phyloP scores from a whole-genome alignment of 176 grass and related monocot species.

The Triticum timopheevii region DNA sequence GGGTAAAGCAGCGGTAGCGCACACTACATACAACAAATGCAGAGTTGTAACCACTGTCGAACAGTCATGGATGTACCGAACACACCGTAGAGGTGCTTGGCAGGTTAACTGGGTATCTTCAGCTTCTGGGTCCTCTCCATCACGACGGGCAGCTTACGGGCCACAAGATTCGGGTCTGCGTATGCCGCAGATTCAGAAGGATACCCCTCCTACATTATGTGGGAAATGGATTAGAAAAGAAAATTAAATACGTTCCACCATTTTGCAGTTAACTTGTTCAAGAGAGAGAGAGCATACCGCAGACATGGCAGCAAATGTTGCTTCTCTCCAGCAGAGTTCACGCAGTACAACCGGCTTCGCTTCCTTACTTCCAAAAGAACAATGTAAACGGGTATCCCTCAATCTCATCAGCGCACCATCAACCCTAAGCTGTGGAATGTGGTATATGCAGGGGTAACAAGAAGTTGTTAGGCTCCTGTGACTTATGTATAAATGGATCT shows the following conservation, averaged over 20 bases:
- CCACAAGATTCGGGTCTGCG: slow-evolving; percentile 71
- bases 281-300: slow-evolving; percentile 44
- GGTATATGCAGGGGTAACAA: neutral
- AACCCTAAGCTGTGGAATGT: slow-evolving; percentile 69
- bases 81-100: neutral
- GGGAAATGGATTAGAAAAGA: neutral
- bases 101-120: slow-evolving; percentile 51
- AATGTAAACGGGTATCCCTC: slow-evolving; percentile 82
- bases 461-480: neutral
- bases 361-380: slow-evolving; percentile 64
- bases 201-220: slow-evolving; percentile 62
- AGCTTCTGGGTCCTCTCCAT: slow-evolving; percentile 71
- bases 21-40: slow-evolving; percentile 25
- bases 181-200: slow-evolving; percentile 59
- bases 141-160: slow-evolving; percentile 62
- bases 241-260: neutral
- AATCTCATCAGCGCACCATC: slow-evolving; percentile 89
- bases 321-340: slow-evolving; percentile 88
- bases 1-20: neutral
- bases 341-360: slow-evolving; percentile 57
- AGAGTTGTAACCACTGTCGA: neutral
- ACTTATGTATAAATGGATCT: neutral
- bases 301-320: slow-evolving; percentile 67
- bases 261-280: neutral
- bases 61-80: neutral